Evolutionary conservation across 768 basidiomycete species (phyloP), one percentile per base, ranked within the genome.

Genomic region (Auriscalpium vulgare): DNA sequence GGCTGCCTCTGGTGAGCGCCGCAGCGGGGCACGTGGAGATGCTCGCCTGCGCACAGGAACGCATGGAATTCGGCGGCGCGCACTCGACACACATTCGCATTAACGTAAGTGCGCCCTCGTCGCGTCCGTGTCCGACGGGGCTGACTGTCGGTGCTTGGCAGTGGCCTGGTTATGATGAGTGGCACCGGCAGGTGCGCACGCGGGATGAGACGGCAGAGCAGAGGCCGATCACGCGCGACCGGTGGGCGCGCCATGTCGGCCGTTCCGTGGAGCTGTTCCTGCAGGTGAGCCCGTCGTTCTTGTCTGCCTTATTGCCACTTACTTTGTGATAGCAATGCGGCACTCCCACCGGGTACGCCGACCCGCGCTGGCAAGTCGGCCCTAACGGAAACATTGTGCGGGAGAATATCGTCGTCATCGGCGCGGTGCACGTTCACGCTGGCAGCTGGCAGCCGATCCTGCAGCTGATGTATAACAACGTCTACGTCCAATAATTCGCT

Each of bases 391-490:
- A 29, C 29, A 62, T 62, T 44, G 50, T 52, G 11, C 55, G 43
- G 17, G 54, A 47, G 16, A 53, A 60, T n/a, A 50, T 62, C 21
- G 56, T 55, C 10, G 35, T 62, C 7, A 51, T 59, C 13, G 61
- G 61, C 17, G 59, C 51, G 0, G 53, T 60, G 38, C 61, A 62
- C 34, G 59, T 62, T n/a, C 60, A 59, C 10, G 54, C 61, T 3
- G 61, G 61, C 3, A 62, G 61, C 34, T 62, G 58, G 61, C 60
- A 60, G 59, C 61, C 61, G 13, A 60, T 62, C 58, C 43, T 61
- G 9, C 60, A 61, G 17, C 58, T 61, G n/a, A 29, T 29, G 4
- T 43, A 43, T 4, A 4, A 43, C 40, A 13, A 43, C 8, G 14
- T 43, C 40, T 17, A 43, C 8, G 4, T 43, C 40, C 40, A 29